A percentile compares a stretch with the other conserved stretches of the same genome.
Conservation (phyloP, 257 asterid species). For the Striga asiatica region DNA sequence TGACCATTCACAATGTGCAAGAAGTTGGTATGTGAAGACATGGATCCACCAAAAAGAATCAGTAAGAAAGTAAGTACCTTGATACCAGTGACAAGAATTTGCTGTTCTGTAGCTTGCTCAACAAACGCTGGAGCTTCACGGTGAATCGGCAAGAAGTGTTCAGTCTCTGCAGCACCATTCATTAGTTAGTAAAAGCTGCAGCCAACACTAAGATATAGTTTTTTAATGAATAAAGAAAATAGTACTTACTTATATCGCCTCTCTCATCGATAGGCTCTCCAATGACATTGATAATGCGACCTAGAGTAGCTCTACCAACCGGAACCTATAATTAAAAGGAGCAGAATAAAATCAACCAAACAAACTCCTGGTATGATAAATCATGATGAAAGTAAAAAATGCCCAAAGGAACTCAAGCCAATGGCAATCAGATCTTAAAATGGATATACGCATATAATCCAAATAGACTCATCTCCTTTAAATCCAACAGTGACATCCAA, state of each 20-base stretch:
- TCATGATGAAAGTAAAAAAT: not conserved
- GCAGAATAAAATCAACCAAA: not conserved
- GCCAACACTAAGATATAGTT: not conserved
- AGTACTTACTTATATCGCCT: slow-evolving; percentile 73
- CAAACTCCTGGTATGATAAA: not conserved
- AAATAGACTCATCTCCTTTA: not conserved
- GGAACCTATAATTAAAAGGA: slow-evolving; percentile 50
- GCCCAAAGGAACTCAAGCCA: not conserved
- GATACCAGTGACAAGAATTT: slow-evolving; percentile 94
- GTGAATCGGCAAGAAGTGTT: slow-evolving; percentile 82
- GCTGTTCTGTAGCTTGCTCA: slow-evolving; percentile 94
- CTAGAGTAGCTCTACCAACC: slow-evolving; percentile 95
- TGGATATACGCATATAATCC: too few species aligned
- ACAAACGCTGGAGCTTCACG: slow-evolving; percentile 96
- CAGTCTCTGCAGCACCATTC: slow-evolving; percentile 49
- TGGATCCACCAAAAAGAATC: not conserved
- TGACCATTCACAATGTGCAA: not conserved
- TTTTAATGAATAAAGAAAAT: not conserved
- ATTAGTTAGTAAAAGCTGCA: slow-evolving; percentile 14
- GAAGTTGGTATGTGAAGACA: not conserved
- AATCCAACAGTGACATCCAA: too few species aligned
- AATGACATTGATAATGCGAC: slow-evolving; percentile 90
- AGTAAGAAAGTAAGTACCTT: slow-evolving; percentile 51
- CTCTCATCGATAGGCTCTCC: slow-evolving; percentile 91
- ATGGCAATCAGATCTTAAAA: not conserved